Percentiles rank a stretch among this genome's conserved stretches.
Evolutionary conservation across 2,329 filamentous ascomycete genomes (phyloP).

Genomic region (Knufia petricola): DNA sequence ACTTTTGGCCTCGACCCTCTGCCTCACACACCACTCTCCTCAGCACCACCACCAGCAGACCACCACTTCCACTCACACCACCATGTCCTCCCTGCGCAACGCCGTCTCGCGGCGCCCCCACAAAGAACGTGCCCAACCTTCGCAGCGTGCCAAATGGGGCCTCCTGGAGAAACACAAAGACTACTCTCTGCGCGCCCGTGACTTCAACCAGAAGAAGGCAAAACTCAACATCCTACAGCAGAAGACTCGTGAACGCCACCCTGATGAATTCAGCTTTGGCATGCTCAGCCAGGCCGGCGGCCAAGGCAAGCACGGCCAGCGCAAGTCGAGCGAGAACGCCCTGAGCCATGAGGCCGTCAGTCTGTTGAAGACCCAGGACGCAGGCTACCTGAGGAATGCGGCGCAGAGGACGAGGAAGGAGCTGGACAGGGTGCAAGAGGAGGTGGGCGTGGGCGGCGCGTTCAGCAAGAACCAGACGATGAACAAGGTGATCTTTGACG

Average conservation of each 20-base stretch:
- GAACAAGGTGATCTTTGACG: slow-evolving; percentile 31
- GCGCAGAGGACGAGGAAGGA: slow-evolving; percentile 45
- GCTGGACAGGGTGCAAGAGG: slow-evolving; percentile 31
- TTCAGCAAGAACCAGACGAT: slow-evolving; percentile 16
- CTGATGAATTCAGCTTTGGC: slow-evolving; percentile 57
- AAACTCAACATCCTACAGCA: slow-evolving; percentile 50
- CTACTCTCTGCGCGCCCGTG: slow-evolving; percentile 55
- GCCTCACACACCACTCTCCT: slow-evolving; percentile 13
- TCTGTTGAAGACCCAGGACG: slow-evolving; percentile 57
- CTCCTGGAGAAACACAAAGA: slow-evolving; percentile 93
- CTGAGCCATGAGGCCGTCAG: slow-evolving; percentile 50
- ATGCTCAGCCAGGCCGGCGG: slow-evolving; percentile 47
- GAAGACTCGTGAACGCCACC: slow-evolving; percentile 52
- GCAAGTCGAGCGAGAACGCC: slow-evolving; percentile 37
- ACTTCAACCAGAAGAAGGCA: slow-evolving; percentile 53
- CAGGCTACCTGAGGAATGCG: slow-evolving; percentile 52
- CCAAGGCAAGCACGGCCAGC: slow-evolving; percentile 36
- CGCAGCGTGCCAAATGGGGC: slow-evolving; percentile 75
- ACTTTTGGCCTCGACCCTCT: no score
- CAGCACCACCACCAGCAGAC: slow-evolving; percentile 9
- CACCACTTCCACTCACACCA: slow-evolving; percentile 12
- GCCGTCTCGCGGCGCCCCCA: slow-evolving; percentile 73
- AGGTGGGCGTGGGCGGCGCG: slow-evolving; percentile 27
- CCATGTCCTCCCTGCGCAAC: slow-evolving; percentile 51
- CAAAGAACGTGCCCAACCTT: slow-evolving; percentile 78